Evolutionary conservation across 192 early-diverging fungal genomes (phyloP).

Genomic region (Entomortierella beljakovae): DNA sequence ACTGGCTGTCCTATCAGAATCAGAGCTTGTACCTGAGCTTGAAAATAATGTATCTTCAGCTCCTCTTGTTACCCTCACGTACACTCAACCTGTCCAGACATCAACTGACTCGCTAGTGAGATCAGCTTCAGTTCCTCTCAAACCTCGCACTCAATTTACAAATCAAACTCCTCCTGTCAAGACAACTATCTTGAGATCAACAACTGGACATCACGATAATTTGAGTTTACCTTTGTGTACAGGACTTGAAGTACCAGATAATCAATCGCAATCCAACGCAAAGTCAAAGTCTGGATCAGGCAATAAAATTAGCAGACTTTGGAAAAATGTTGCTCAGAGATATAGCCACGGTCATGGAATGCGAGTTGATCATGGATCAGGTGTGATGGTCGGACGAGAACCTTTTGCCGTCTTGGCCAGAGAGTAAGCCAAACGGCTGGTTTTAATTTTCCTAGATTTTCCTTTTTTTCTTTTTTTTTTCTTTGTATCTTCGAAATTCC

Average conservation of each 20-base stretch:
- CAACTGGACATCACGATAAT: too few relatives aligned
- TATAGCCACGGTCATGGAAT: constrained; percentile 11
- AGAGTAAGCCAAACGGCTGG: constrained; percentile 5
- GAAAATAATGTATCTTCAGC: too few relatives aligned
- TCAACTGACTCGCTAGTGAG: neutral
- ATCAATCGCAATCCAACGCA: constrained; percentile 7
- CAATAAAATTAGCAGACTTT: constrained; percentile 16
- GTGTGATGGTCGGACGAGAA: constrained; percentile 12
- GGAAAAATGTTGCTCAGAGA: constrained; percentile 32
- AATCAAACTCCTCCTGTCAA: too few relatives aligned
- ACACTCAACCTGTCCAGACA: too few relatives aligned
- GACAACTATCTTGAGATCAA: too few relatives aligned
- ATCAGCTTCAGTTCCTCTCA: neutral
- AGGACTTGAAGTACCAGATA: neutral
- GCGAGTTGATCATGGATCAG: neutral
- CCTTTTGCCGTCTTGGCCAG: constrained; percentile 10
- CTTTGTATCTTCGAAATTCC: too few relatives aligned
- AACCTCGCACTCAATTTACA: too few relatives aligned
- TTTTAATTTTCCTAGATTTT: too few relatives aligned
- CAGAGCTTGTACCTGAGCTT: neutral
- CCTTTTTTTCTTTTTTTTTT: too few relatives aligned
- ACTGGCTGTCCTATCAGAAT: neutral
- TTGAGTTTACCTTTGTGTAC: too few relatives aligned
- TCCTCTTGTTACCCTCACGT: too few relatives aligned
- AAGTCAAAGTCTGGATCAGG: constrained; percentile 5